A percentile compares a stretch with the other conserved stretches of the same genome.
Conservation (phyloP, 2,329 filamentous ascomycete species). For the Microdochium paspali region DNA sequence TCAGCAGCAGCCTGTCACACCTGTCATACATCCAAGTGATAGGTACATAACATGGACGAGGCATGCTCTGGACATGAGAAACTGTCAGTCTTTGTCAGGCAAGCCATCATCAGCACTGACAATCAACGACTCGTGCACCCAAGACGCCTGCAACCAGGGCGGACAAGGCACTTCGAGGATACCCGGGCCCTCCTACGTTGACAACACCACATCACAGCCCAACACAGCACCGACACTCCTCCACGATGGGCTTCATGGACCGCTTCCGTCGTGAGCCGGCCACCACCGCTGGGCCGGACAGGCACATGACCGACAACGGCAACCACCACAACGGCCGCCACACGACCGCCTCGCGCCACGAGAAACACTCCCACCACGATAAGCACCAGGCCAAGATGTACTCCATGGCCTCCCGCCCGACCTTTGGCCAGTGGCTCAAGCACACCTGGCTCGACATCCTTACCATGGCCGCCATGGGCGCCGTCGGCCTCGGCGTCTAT, state of each 20-base stretch:
- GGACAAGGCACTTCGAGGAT: background rate
- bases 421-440: conserved; percentile 62
- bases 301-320: background rate
- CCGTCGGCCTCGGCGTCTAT: conserved; percentile 57
- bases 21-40: too few species aligned
- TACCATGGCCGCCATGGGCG: conserved; percentile 58
- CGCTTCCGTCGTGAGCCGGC: background rate
- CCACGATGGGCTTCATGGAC: background rate
- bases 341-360: background rate
- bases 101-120: too few species aligned
- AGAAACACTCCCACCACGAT: background rate
- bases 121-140: too few species aligned
- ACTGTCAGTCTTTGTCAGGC: too few species aligned
- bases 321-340: background rate
- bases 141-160: too few species aligned
- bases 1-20: background rate
- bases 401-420: conserved; percentile 41
- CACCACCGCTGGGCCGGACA: background rate
- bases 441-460: conserved; percentile 57
- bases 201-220: background rate
- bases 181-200: background rate
- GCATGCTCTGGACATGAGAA: too few species aligned
- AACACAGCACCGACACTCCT: too few species aligned
- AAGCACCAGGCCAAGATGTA: conserved; percentile 9
- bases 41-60: too few species aligned